Evolutionary conservation across 352 stramenopile genomes (phyloP).

Genomic region (Phytophthora europaea): DNA sequence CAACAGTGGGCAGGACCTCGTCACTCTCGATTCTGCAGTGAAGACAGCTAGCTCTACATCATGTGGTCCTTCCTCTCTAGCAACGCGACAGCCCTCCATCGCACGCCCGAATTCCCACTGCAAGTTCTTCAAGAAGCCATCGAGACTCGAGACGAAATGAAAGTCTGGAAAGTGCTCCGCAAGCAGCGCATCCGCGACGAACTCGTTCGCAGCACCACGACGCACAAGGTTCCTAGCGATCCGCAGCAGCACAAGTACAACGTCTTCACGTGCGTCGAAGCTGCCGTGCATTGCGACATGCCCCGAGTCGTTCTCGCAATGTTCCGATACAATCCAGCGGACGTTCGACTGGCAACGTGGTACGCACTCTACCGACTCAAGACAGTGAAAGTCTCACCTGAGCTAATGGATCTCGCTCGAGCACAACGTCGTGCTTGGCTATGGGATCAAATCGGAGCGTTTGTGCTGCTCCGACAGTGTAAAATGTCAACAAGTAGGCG

Average conservation of each 20-base stretch:
- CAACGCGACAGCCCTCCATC: neutral
- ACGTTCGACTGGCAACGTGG: conserved; percentile 30
- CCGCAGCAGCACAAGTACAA: conserved; percentile 33
- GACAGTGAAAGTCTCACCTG: conserved; percentile 15
- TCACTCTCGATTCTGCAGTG: conserved; percentile 5
- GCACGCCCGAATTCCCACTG: conserved; percentile 22
- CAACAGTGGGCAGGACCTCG: conserved; percentile 6
- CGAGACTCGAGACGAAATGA: conserved; percentile 13
- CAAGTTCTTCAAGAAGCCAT: conserved; percentile 30
- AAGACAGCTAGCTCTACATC: neutral
- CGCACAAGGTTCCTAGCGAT: conserved; percentile 23
- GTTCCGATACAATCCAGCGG: conserved; percentile 17
- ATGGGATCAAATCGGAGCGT: conserved; percentile 22
- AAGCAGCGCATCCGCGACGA: conserved; percentile 27
- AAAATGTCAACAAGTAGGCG: neutral
- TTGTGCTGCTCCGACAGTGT: conserved; percentile 17
- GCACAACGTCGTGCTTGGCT: conserved; percentile 23
- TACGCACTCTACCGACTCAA: conserved; percentile 26
- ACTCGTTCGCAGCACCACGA: conserved; percentile 20
- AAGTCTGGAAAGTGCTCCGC: conserved; percentile 20
- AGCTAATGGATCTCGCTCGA: conserved; percentile 17
- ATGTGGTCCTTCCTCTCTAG: conserved; percentile 26
- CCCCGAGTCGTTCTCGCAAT: conserved; percentile 20
- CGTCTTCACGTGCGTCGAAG: conserved; percentile 37
- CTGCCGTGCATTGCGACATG: conserved; percentile 21